Conservation (phyloP, 2,329 filamentous ascomycete species). For the Verticillium longisporum region DNA sequence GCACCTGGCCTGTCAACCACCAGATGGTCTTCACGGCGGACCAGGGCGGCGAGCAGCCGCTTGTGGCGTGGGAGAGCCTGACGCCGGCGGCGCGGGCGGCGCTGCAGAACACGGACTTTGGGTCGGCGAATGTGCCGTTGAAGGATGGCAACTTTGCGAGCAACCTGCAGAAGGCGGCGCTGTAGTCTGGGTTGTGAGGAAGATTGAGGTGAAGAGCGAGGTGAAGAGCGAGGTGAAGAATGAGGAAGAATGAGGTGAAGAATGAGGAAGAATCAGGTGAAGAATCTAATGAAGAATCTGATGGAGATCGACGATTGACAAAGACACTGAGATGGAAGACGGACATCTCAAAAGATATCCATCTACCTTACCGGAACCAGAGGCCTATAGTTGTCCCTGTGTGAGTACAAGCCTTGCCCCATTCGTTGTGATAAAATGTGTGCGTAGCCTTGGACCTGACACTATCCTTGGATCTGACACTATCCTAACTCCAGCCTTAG, state of each 20-base stretch:
- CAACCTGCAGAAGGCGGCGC: slow-evolving; percentile 10
- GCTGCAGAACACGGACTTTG: slow-evolving; percentile 29
- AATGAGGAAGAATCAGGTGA: too few relatives aligned
- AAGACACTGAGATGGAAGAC: neutral
- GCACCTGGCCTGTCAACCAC: slow-evolving; percentile 24
- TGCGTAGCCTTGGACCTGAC: too few relatives aligned
- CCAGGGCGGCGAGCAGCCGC: slow-evolving; percentile 27
- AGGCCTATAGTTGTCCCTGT: too few relatives aligned
- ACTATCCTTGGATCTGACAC: too few relatives aligned
- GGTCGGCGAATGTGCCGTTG: slow-evolving; percentile 31
- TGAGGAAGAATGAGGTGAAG: too few relatives aligned
- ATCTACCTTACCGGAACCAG: too few relatives aligned
- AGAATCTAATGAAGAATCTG: too few relatives aligned
- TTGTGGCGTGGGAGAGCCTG: slow-evolving; percentile 32
- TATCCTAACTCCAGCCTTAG: too few relatives aligned
- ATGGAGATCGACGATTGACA: neutral
- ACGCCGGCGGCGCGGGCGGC: slow-evolving; percentile 23
- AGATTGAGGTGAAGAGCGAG: neutral
- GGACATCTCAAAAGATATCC: too few relatives aligned
- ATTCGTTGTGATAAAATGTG: too few relatives aligned
- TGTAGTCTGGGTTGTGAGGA: neutral
- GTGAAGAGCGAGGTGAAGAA: neutral
- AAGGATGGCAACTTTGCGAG: slow-evolving; percentile 9
- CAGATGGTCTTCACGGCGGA: slow-evolving; percentile 23
- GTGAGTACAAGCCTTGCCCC: too few relatives aligned